Conservation (phyloP, 306 rosid genomes). For the Ziziphus jujuba region DNA sequence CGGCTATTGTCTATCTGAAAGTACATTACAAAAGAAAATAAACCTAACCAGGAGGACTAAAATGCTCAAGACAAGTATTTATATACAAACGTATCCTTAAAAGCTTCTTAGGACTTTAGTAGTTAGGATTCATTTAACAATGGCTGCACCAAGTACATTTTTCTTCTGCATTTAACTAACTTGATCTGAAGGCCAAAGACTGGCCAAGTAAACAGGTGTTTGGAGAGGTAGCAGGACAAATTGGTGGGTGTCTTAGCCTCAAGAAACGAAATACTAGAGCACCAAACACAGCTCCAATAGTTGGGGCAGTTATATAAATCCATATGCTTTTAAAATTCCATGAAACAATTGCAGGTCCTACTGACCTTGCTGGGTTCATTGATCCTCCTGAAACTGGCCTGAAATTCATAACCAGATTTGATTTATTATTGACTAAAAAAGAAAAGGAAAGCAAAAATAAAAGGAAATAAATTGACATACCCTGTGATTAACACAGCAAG, state of each 20-base stretch:
- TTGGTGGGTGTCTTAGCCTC: constrained; percentile 29
- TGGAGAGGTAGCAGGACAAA: constrained; percentile 28
- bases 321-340: constrained; percentile 66
- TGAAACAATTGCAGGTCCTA: constrained; percentile 79
- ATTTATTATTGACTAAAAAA: background rate
- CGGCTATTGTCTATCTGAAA: too few relatives aligned
- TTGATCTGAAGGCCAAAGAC: background rate
- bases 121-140: too few relatives aligned
- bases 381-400: constrained; percentile 90
- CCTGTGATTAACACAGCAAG: constrained; percentile 79
- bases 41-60: too few relatives aligned
- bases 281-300: constrained; percentile 58
- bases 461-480: constrained; percentile 24
- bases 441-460: background rate
- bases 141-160: background rate
- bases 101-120: too few relatives aligned
- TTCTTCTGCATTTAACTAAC: constrained; percentile 6
- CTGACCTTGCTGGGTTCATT: constrained; percentile 88
- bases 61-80: too few relatives aligned
- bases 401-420: constrained; percentile 15
- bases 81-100: too few relatives aligned
- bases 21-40: too few relatives aligned
- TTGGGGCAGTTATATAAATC: constrained; percentile 74
- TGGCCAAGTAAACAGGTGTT: constrained; percentile 7
- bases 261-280: constrained; percentile 42